phyloP scores from a whole-genome alignment of 352 stramenopile genomes.

The Globisporangium canariense region DNA sequence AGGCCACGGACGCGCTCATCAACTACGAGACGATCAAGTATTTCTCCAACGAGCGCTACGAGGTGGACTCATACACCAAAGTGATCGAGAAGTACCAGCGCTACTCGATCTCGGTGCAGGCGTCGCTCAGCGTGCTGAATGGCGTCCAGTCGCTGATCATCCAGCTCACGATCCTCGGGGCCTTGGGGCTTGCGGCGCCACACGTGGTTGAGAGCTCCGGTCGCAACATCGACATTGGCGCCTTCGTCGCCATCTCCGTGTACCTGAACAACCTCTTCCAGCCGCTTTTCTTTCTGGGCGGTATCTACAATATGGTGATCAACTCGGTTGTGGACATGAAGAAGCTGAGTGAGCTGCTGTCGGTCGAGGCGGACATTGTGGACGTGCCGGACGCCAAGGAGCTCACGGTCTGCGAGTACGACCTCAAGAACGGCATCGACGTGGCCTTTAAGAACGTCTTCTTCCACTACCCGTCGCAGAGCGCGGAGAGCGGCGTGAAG shows the following conservation, averaged over 20 bases:
- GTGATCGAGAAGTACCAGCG: conserved; percentile 93
- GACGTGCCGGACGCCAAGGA: conserved; percentile 85
- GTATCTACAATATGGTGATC: conserved; percentile 88
- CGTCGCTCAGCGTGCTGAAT: conserved; percentile 94
- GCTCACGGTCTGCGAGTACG: conserved; percentile 76
- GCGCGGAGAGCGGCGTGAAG: conserved; percentile 85
- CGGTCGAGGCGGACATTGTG: conserved; percentile 92
- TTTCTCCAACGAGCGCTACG: conserved; percentile 94
- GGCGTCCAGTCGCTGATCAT: conserved; percentile 89
- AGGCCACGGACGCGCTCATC: conserved; percentile 94
- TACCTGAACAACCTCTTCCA: conserved; percentile 96
- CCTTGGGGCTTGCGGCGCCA: conserved; percentile 61
- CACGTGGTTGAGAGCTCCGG: conserved; percentile 70
- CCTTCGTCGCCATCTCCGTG: conserved; percentile 95
- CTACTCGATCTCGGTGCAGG: conserved; percentile 91
- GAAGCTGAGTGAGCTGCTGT: conserved; percentile 96
- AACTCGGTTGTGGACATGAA: conserved; percentile 95
- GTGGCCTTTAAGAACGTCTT: conserved; percentile 93
- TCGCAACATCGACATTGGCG: conserved; percentile 87
- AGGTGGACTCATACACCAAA: conserved; percentile 89
- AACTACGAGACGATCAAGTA: conserved; percentile 99
- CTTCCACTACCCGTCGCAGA: conserved; percentile 94
- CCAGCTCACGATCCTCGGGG: conserved; percentile 61
- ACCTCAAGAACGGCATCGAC: conserved; percentile 72
- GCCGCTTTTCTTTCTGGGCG: conserved; percentile 96